Evolutionary conservation across 1,284 basidiomycete species (phyloP).

Genomic region (Agroathelia rolfsii): DNA sequence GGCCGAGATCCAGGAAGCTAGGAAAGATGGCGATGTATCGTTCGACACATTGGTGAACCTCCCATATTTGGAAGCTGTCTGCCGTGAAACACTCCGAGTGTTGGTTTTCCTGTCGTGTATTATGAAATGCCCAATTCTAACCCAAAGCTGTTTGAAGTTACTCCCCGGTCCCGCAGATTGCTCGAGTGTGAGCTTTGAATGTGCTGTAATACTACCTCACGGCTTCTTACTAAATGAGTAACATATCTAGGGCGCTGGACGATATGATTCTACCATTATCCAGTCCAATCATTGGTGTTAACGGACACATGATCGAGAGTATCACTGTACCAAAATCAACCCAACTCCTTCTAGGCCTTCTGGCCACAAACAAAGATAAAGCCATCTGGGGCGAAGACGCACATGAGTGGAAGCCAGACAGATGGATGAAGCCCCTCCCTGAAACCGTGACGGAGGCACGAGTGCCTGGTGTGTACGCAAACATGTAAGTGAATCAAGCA

Average conservation of each 20-base stretch:
- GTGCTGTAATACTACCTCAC: too few species aligned
- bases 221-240: too few species aligned
- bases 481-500: slow-evolving; percentile 13
- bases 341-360: slow-evolving; percentile 18
- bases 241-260: slow-evolving; percentile 15
- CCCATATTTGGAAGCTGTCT: slow-evolving; percentile 29
- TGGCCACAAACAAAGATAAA: slow-evolving; percentile 29
- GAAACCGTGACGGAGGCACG: slow-evolving; percentile 10
- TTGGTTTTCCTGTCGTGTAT: slow-evolving; percentile 6
- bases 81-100: slow-evolving; percentile 29
- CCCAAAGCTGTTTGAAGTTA: slow-evolving; percentile 1
- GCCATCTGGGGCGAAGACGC: slow-evolving; percentile 18
- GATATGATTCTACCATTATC: slow-evolving; percentile 17
- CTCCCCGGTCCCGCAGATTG: slow-evolving; percentile 5
- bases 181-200: slow-evolving; percentile 5
- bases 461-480: slow-evolving; percentile 16
- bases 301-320: slow-evolving; percentile 19
- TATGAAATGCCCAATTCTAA: neutral
- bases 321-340: slow-evolving; percentile 23
- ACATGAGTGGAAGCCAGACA: slow-evolving; percentile 17
- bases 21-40: slow-evolving; percentile 17
- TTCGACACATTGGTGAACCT: slow-evolving; percentile 26
- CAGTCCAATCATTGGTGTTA: slow-evolving; percentile 19
- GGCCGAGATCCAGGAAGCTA: slow-evolving; percentile 23
- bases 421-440: slow-evolving; percentile 15